These are phyloP conservation scores for Kwoniella heveanensis DNA, from an alignment of 768 basidiomycete genomes.

Conservation along the genomic window DNA sequence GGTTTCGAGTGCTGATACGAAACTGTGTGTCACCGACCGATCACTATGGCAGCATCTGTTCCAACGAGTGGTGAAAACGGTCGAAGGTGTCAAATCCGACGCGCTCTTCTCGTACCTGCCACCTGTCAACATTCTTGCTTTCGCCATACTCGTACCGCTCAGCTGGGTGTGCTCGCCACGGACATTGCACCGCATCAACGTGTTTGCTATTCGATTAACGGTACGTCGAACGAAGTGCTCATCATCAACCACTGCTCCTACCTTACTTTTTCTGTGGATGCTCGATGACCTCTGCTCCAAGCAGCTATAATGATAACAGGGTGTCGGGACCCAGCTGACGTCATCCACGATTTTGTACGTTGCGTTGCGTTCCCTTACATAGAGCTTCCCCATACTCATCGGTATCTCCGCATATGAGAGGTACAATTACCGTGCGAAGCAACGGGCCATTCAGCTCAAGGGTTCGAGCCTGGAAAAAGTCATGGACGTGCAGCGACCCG, in stretches of 20 bases:
- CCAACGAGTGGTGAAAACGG: constrained; percentile 80
- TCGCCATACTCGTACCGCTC: constrained; percentile 75
- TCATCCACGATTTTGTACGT: no score
- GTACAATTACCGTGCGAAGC: constrained; percentile 44
- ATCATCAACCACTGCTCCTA: no score
- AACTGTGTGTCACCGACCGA: not conserved
- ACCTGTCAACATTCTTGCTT: constrained; percentile 65
- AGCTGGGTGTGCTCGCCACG: constrained; percentile 75
- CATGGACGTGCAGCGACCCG: constrained; percentile 27
- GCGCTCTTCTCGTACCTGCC: constrained; percentile 89
- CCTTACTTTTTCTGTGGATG: no score
- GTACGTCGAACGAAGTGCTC: constrained; percentile 57
- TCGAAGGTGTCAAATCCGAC: constrained; percentile 88
- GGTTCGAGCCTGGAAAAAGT: constrained; percentile 28
- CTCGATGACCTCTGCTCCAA: no score
- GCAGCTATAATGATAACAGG: no score
- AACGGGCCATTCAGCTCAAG: constrained; percentile 25
- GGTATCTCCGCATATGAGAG: constrained; percentile 79
- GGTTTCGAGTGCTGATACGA: not conserved
- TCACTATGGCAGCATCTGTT: constrained; percentile 68
- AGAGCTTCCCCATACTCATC: constrained; percentile 77
- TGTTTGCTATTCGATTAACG: constrained; percentile 80
- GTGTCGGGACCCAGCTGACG: not conserved
- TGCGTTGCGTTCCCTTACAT: no score
- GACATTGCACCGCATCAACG: constrained; percentile 77